Evolutionary conservation across 2,329 filamentous ascomycete species (phyloP).

Genomic region (Emergomyces pasteurianus): DNA sequence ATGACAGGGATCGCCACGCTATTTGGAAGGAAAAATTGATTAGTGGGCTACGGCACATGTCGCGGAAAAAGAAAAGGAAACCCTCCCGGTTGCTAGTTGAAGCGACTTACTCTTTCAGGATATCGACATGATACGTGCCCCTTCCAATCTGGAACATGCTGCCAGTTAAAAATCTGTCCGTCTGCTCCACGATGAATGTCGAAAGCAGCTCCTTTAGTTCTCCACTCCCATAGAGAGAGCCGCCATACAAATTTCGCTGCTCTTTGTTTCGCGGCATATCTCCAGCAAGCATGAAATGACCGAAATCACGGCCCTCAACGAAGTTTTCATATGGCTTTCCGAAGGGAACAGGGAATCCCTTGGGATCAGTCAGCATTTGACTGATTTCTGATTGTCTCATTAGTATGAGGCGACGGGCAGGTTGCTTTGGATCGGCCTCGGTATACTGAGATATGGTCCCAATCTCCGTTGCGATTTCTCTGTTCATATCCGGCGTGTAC

Average conservation of each 20-base stretch:
- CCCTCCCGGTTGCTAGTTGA: background rate
- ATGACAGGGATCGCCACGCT: slow-evolving; percentile 15
- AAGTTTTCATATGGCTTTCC: slow-evolving; percentile 11
- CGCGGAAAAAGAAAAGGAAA: too few species aligned
- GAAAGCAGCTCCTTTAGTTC: slow-evolving; percentile 3
- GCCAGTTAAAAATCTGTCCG: slow-evolving; percentile 1
- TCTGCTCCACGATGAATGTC: slow-evolving; percentile 4
- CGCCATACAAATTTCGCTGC: slow-evolving; percentile 7
- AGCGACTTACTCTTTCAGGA: slow-evolving; percentile 8
- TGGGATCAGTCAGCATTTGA: slow-evolving; percentile 13
- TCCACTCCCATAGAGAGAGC: slow-evolving; percentile 3
- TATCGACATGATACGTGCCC: slow-evolving; percentile 10
- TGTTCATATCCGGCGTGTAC: slow-evolving; percentile 16
- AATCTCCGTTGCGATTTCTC: slow-evolving; percentile 13
- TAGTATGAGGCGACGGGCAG: slow-evolving; percentile 7
- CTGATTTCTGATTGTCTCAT: slow-evolving; percentile 9
- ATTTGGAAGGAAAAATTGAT: background rate
- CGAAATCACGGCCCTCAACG: slow-evolving; percentile 9
- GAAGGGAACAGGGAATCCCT: slow-evolving; percentile 12
- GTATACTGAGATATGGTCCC: slow-evolving; percentile 9
- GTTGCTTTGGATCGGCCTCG: slow-evolving; percentile 4
- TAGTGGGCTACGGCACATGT: background rate
- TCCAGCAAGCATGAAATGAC: slow-evolving; percentile 11
- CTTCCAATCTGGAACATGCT: slow-evolving; percentile 5
- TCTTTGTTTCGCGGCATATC: slow-evolving; percentile 8